Evolutionary conservation across 2,329 filamentous ascomycete genomes (phyloP), one percentile per base, ranked within the genome.

Genomic region (Penicillium sp.): DNA sequence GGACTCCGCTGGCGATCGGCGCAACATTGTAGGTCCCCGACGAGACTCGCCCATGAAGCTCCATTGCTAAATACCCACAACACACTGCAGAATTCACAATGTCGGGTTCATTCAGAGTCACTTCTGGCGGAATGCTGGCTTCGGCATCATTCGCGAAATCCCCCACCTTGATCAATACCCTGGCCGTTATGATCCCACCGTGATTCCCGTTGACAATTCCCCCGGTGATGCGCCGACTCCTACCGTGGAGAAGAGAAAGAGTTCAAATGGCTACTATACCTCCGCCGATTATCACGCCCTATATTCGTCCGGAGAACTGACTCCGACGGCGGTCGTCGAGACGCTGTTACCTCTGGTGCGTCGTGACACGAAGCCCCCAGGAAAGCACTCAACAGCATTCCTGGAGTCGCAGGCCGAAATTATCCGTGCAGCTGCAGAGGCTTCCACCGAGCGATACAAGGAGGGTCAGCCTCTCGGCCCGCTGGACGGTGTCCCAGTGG

Each of bases 401-500:
- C 75, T 87, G n/a, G 80, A 86, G 45, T 81, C 78, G 37, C 79
- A 85, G 46, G 77, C 77, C 7, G 81, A 87, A 20, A 69, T 80
- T 15, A 80, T 87, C 1, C 75, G 83, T 4, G 78, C 79, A 31
- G 85, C 88, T 0, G 89, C 90, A 0, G 78, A 78, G 58, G 86
- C 80, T 6, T 93, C 89, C 1, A 87, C 89, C 0, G 75, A 81
- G 63, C 78, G 90, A 40, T 95, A 87, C 69, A 81, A 81, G 50
- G 73, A 78, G 13, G 86, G 87, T 0, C 78, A 78, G 53, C 78
- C 83, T 0, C 68, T 89, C 13, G 78, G 88, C 10, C 72, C 88
- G 4, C 73, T 95, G 6, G 90, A 95, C 61, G 90, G 90, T 10
- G 82, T 95, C 1, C 90, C 89, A 0, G 80, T 95, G 42, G 87